Evolutionary conservation across 768 basidiomycete species (phyloP).

Genomic region (Clitopilus passeckerianus): DNA sequence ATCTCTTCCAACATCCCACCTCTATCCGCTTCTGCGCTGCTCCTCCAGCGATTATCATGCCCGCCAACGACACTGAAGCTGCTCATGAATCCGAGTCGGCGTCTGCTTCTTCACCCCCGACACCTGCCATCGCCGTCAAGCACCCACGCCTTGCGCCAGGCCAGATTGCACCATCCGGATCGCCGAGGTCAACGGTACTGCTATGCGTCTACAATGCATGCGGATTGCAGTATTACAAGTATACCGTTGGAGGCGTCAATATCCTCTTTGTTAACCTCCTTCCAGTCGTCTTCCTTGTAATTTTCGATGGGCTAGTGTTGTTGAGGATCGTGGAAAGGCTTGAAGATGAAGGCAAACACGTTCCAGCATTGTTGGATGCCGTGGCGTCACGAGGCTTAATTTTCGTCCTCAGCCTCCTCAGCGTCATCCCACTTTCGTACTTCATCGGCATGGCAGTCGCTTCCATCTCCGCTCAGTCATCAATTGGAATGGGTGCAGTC

Average conservation of each 20-base stretch:
- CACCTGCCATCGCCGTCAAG: constrained; percentile 58
- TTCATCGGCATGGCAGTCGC: constrained; percentile 99
- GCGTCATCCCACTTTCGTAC: constrained; percentile 95
- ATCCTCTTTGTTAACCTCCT: constrained; percentile 96
- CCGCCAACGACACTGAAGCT: constrained; percentile 19
- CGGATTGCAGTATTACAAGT: constrained; percentile 95
- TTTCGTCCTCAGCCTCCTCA: constrained; percentile 79
- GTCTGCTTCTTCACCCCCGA: constrained; percentile 17
- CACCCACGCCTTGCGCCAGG: constrained; percentile 77
- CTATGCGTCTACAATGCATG: constrained; percentile 92
- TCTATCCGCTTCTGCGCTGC: constrained; percentile 91
- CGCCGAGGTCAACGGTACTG: constrained; percentile 81
- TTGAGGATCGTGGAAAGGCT: constrained; percentile 63
- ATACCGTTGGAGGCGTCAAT: constrained; percentile 97
- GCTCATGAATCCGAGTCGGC: constrained; percentile 14
- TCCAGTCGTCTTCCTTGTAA: constrained; percentile 92
- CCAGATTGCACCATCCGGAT: constrained; percentile 82
- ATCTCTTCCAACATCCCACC: constrained; percentile 75
- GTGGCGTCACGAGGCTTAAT: constrained; percentile 74
- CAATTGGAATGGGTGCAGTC: constrained; percentile 98
- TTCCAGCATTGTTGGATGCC: constrained; percentile 62
- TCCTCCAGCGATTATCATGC: constrained; percentile 63
- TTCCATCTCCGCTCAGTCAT: constrained; percentile 96
- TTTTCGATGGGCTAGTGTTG: constrained; percentile 87
- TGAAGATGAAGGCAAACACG: constrained; percentile 45